Evolutionary conservation across 106 monocot species (phyloP).

Genomic region (Apostasia shenzhenica): DNA sequence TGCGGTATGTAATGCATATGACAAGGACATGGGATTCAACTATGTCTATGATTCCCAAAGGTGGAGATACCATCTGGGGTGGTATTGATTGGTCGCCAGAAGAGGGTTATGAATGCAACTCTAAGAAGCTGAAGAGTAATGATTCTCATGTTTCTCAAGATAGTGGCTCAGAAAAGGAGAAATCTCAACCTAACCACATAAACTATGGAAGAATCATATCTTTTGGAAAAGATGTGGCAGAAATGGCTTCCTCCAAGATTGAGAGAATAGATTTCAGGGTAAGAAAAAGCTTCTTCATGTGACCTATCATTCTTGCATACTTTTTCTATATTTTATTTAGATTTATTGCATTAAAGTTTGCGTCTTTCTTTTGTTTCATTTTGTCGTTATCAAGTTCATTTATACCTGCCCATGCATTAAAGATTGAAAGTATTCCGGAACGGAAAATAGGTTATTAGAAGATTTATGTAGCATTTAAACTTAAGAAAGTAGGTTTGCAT

Average conservation of each 20-base stretch:
- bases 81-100: conserved; percentile 88
- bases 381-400: too few species aligned
- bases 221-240: conserved; percentile 82
- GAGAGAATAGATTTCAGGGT: conserved; percentile 77
- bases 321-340: not conserved
- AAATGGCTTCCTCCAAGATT: conserved; percentile 54
- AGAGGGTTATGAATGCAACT: conserved; percentile 54
- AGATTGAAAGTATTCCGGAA: not conserved
- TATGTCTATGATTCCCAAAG: conserved; percentile 99
- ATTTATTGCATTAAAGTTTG: not conserved
- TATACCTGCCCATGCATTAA: too few species aligned
- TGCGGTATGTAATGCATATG: conserved; percentile 93
- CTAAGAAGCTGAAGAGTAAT: conserved; percentile 48
- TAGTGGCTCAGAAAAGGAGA: conserved; percentile 15
- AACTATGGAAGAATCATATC: conserved; percentile 91
- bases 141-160: conserved; percentile 28
- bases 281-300: conserved; percentile 2
- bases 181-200: conserved; percentile 16
- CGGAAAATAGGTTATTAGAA: not conserved
- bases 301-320: not conserved
- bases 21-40: conserved; percentile 99
- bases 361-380: not conserved
- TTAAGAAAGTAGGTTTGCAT: too few species aligned
- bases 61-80: conserved; percentile 99
- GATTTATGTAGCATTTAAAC: not conserved